Percentiles rank a stretch among this genome's conserved stretches.
Conservation (phyloP, 2,329 filamentous ascomycete species). For the Stagonosporopsis cucurbitacearum region DNA sequence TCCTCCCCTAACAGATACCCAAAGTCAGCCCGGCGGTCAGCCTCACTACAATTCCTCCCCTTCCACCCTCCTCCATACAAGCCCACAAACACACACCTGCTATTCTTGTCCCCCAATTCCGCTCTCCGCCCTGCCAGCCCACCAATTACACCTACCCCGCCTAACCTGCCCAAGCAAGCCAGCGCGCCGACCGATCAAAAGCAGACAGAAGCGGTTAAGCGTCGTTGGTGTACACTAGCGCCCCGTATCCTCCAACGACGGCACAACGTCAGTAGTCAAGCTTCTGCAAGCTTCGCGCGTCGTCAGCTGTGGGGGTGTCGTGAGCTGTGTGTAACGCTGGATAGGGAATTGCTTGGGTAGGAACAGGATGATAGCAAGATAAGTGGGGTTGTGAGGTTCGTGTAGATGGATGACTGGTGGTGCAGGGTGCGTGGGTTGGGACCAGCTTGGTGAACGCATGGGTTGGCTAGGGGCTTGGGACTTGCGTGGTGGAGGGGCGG, state of each 20-base stretch:
- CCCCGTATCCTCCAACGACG: conserved; percentile 1
- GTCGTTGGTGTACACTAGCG: not conserved
- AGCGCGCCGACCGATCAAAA: not conserved
- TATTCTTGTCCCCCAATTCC: not conserved
- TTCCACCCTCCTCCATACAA: not conserved
- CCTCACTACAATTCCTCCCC: not conserved
- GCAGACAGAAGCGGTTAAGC: not conserved
- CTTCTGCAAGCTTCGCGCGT: conserved; percentile 9
- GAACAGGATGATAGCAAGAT: no score
- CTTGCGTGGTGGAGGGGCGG: conserved; percentile 2
- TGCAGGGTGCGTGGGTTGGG: not conserved
- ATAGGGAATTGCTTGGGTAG: not conserved
- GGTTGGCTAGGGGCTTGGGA: not conserved
- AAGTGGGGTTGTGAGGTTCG: no score
- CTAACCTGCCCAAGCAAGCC: not conserved
- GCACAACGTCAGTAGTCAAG: not conserved
- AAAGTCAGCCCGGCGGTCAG: not conserved
- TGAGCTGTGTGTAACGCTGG: not conserved
- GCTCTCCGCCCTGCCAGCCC: no score
- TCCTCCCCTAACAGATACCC: no score
- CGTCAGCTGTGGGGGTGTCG: not conserved
- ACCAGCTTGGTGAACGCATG: not conserved
- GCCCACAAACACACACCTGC: not conserved
- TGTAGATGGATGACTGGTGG: not conserved
- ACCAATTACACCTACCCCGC: not conserved